Percentiles rank a stretch among this genome's conserved stretches.
These are phyloP conservation scores for Cryptosporidium bovis DNA, from an alignment of 169 alveolate species.

Conservation along the genomic window DNA sequence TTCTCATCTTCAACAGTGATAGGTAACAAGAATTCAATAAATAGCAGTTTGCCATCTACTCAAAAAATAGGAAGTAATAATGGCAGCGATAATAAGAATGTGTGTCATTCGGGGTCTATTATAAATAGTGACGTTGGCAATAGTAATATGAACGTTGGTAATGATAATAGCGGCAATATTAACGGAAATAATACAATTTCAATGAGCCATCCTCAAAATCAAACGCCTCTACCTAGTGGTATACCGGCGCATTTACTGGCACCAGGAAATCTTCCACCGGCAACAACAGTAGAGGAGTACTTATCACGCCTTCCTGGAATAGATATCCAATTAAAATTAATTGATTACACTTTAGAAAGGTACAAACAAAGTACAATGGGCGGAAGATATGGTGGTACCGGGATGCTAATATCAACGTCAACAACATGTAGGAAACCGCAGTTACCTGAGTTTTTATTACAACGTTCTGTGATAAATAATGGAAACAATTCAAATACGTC, in stretches of 20 bases:
- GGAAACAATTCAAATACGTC: neutral
- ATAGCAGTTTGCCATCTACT: no score
- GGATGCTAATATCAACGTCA: constrained; percentile 60
- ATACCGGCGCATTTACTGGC: constrained; percentile 66
- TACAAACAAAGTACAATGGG: constrained; percentile 75
- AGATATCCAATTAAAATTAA: constrained; percentile 48
- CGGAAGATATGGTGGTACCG: constrained; percentile 74
- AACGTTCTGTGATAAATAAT: constrained; percentile 34
- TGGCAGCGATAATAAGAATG: neutral
- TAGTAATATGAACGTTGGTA: neutral
- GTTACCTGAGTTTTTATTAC: constrained; percentile 68
- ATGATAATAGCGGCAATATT: neutral
- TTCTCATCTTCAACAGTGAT: no score
- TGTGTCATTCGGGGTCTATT: neutral
- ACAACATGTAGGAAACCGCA: constrained; percentile 71
- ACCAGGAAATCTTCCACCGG: constrained; percentile 72
- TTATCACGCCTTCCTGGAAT: constrained; percentile 69
- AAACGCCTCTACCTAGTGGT: constrained; percentile 70
- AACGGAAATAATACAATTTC: neutral
- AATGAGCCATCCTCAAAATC: constrained; percentile 7
- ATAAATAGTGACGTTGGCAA: neutral
- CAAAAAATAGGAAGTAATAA: neutral
- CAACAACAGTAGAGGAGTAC: constrained; percentile 70
- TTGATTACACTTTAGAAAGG: constrained; percentile 56
- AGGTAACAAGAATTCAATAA: no score